Conservation (phyloP, 163 green algal species). For the Chlamydomonas reinhardtii region DNA sequence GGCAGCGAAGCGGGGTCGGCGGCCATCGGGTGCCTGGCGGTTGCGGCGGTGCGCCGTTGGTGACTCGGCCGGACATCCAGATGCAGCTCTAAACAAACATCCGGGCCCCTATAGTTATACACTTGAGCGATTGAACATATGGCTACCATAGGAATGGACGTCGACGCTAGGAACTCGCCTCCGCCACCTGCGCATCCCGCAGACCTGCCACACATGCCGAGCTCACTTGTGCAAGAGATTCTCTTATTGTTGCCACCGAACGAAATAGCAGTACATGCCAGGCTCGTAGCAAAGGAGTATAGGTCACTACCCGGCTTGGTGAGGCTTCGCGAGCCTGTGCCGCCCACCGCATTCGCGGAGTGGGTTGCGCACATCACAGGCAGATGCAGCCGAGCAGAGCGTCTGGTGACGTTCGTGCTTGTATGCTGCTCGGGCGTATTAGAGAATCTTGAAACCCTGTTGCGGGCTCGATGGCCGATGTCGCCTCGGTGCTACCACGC, state of each 20-base stretch:
- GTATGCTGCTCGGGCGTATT: constrained; percentile 22
- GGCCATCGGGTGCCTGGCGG: too few species aligned
- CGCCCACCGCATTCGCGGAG: background rate
- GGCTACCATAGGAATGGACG: too few species aligned
- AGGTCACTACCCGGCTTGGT: background rate
- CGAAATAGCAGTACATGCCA: background rate
- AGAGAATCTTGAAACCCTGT: background rate
- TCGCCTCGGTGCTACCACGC: background rate
- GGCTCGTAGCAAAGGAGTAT: constrained; percentile 4
- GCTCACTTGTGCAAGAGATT: background rate
- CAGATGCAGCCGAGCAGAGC: background rate
- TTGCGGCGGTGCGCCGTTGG: too few species aligned
- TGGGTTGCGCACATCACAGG: background rate
- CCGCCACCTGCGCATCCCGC: too few species aligned
- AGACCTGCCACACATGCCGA: too few species aligned
- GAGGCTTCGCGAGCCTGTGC: background rate
- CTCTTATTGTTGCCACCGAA: background rate
- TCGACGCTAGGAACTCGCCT: too few species aligned
- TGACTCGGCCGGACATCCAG: too few species aligned
- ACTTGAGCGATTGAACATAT: too few species aligned
- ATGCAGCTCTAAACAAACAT: too few species aligned
- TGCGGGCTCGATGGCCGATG: constrained; percentile 6
- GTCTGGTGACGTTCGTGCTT: background rate
- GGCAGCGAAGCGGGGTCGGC: too few species aligned
- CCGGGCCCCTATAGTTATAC: too few species aligned